A percentile compares a stretch with the other conserved stretches of the same genome.
Conservation (phyloP, 73 alveolate species). For the Paramecium pentaurelia region DNA sequence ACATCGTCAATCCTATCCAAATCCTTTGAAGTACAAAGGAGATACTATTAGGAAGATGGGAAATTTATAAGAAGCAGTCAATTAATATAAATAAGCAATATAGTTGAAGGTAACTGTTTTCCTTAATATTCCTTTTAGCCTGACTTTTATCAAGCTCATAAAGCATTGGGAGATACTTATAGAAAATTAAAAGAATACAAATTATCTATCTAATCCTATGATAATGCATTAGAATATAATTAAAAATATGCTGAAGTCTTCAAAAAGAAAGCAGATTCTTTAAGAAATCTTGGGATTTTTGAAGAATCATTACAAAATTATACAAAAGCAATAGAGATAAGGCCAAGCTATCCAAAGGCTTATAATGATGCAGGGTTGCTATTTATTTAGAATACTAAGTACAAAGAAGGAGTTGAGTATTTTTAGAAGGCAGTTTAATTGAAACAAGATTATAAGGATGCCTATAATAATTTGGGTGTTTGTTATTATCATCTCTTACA, state of each 20-base stretch:
- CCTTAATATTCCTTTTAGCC: background rate
- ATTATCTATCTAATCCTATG: background rate
- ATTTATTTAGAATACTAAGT: background rate
- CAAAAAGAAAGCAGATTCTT: slow-evolving; percentile 42
- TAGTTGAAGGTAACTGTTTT: background rate
- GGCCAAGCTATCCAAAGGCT: slow-evolving; percentile 19
- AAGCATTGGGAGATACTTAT: slow-evolving; percentile 46
- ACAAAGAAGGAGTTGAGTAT: slow-evolving; percentile 16
- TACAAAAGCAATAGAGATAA: slow-evolving; percentile 27
- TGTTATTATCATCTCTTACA: background rate
- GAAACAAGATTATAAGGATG: slow-evolving; percentile 48
- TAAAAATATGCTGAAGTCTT: slow-evolving; percentile 18
- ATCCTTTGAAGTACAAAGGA: slow-evolving; percentile 30
- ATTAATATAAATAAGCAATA: slow-evolving; percentile 5
- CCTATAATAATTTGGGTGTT: slow-evolving; percentile 34
- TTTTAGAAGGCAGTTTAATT: background rate
- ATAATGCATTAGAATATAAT: slow-evolving; percentile 2
- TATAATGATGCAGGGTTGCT: slow-evolving; percentile 28
- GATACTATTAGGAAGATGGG: slow-evolving; percentile 29
- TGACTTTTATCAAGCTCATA: slow-evolving; percentile 45
- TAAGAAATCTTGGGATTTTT: background rate
- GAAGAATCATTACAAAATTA: slow-evolving; percentile 17
- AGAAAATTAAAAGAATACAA: slow-evolving; percentile 16
- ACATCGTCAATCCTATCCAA: slow-evolving; percentile 6
- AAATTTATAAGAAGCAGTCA: slow-evolving; percentile 30